Conservation (phyloP, 1,284 basidiomycete genomes). For the Leccinum subrobustum region DNA sequence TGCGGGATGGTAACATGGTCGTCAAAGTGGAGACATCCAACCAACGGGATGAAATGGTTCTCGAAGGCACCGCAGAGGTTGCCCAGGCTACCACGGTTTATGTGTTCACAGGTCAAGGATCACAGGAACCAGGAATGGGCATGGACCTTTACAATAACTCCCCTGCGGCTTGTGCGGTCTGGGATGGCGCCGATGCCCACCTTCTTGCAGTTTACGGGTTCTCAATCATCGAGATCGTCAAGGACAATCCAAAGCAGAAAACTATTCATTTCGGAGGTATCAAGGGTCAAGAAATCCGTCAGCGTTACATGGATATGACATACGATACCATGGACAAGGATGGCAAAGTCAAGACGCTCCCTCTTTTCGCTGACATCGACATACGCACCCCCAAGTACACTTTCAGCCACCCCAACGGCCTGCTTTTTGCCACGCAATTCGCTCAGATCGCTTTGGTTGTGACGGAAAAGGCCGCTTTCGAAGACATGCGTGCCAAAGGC, state of each 20-base stretch:
- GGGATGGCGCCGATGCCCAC: conserved; percentile 95
- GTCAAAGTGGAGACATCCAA: conserved; percentile 89
- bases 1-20: conserved; percentile 92
- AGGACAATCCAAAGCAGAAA: conserved; percentile 96
- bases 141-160: conserved; percentile 97
- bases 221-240: conserved; percentile 98
- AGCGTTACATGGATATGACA: conserved; percentile 98
- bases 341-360: conserved; percentile 91
- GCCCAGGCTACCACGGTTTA: conserved; percentile 92
- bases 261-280: conserved; percentile 99
- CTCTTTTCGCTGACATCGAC: conserved; percentile 92
- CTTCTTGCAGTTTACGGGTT: conserved; percentile 94
- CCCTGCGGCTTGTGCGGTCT: conserved; percentile 91
- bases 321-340: conserved; percentile 97
- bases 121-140: conserved; percentile 98
- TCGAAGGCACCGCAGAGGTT: conserved; percentile 91
- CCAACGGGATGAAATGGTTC: conserved; percentile 84
- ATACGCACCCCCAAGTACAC: conserved; percentile 93
- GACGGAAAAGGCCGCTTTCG: conserved; percentile 96
- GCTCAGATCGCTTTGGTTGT: conserved; percentile 98
- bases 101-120: conserved; percentile 98
- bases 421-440: conserved; percentile 97
- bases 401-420: conserved; percentile 93
- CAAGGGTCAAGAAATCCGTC: conserved; percentile 96
- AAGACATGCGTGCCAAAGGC: conserved; percentile 96